Conservation (phyloP, 2,329 filamentous ascomycete species). For the Stromatinia cepivora region DNA sequence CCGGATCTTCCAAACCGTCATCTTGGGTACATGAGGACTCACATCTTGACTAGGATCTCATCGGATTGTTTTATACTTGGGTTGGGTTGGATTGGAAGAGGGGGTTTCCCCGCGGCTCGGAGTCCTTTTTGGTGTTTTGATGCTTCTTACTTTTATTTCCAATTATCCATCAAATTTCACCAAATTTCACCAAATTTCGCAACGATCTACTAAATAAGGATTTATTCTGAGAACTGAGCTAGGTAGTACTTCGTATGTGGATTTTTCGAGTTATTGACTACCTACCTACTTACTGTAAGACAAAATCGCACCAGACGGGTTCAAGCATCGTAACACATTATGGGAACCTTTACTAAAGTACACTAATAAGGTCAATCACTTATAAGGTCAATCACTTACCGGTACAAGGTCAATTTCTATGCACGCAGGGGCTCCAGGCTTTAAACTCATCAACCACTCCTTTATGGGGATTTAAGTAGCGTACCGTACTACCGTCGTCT, state of each 20-base stretch:
- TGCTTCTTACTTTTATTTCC: background rate
- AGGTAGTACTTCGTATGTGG: too few relatives aligned
- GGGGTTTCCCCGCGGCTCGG: background rate
- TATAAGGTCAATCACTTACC: background rate
- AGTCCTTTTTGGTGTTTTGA: background rate
- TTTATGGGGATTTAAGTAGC: background rate
- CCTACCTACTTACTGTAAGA: background rate
- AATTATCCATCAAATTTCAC: background rate
- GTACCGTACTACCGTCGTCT: background rate
- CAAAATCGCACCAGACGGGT: conserved; percentile 1
- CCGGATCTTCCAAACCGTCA: conserved; percentile 11
- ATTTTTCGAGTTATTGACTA: background rate
- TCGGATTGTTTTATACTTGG: background rate
- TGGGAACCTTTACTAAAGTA: background rate
- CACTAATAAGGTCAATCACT: background rate
- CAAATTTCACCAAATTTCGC: too few relatives aligned
- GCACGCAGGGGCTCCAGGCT: background rate
- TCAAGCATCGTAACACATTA: conserved; percentile 5
- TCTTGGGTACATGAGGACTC: background rate
- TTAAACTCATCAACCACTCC: background rate
- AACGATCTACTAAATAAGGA: too few relatives aligned
- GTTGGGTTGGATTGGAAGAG: background rate
- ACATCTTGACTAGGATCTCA: background rate
- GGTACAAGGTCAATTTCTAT: background rate
- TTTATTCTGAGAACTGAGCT: too few relatives aligned